Evolutionary conservation across 2,329 filamentous ascomycete species (phyloP), one percentile per base, ranked within the genome.

Genomic region (Aureobasidium melanogenum): DNA sequence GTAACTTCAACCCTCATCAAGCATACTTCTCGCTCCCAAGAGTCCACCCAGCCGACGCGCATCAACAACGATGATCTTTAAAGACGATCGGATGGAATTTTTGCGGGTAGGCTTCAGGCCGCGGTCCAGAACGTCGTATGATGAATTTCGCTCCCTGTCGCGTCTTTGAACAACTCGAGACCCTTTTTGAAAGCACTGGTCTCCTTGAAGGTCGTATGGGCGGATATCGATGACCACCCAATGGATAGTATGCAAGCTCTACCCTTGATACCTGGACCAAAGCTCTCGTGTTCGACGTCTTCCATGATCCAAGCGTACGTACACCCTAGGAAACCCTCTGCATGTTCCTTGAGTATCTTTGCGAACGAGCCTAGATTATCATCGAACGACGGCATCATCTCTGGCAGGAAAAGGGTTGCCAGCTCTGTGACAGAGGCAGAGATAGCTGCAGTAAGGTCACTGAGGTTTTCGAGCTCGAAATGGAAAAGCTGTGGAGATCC

Each of bases 191-290:
- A 84, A 28, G 69, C 72, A 63, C 75, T 70, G 30, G 76, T 77
- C 64, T 79, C 71, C 59, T 75, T 71, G 34, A 75, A 80, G 52
- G 69, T 69, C 73, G 76, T 71, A 68, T 84, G 82, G 51, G 71
- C 72, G 38, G 81, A 77, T 22, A 79, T 72, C 65, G 73, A 79
- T 55, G 76, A 70, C 82, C 82, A 84, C 5, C 81, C 82, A 59
- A 82, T 70, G 19, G 74, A 72, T n/a, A 75, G 62, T 4, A 78
- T 66, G 65, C 76, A 75, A 60, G 76, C 68, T 60, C 74, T 74
- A 12, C 75, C 79, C 3, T 71, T 71, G 3, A 71, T 69, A 4
- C 72, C 72, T 32, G 60, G 46, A 47, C 56, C 9, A 64, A 66
- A 51, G 24, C 58, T 63, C 61, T 64, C 62, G 47, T 63, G 59